phyloP scores from a whole-genome alignment of 495 filamentous ascomycete genomes.

The Xylaria acuta region DNA sequence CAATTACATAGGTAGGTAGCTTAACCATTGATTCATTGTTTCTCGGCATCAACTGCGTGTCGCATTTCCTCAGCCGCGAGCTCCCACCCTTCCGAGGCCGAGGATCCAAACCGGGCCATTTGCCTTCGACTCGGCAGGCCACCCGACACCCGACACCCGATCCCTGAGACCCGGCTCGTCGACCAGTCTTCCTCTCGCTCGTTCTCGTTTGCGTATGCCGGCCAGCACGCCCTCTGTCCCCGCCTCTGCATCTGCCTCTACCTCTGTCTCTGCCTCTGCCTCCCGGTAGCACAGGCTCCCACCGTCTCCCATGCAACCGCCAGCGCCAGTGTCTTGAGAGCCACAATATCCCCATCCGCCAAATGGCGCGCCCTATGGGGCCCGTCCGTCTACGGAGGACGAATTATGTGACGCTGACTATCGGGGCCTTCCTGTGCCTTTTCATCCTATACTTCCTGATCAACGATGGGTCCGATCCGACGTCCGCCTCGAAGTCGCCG shows the following conservation, averaged over 20 bases:
- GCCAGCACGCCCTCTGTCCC: neutral
- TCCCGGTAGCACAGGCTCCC: constrained; percentile 19
- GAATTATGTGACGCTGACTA: constrained; percentile 56
- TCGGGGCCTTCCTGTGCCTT: constrained; percentile 57
- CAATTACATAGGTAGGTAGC: neutral
- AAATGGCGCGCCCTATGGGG: constrained; percentile 61
- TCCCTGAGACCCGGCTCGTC: neutral
- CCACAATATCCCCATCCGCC: constrained; percentile 34
- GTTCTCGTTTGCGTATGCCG: constrained; percentile 8
- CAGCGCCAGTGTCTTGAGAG: constrained; percentile 24
- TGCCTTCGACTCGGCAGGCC: constrained; percentile 7
- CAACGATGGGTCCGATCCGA: constrained; percentile 23
- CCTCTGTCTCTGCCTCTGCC: neutral
- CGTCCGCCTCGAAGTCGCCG: constrained; percentile 55
- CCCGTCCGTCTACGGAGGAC: constrained; percentile 62
- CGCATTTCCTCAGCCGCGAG: constrained; percentile 2
- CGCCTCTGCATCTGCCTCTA: neutral
- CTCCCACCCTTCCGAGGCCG: neutral
- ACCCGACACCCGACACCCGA: neutral
- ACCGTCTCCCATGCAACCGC: neutral
- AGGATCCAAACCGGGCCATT: neutral
- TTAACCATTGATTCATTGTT: constrained; percentile 5
- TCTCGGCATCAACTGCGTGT: constrained; percentile 11
- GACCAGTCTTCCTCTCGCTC: neutral
- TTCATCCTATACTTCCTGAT: constrained; percentile 61